Conservation (phyloP, 1,284 basidiomycete genomes). For the Ustilago bromivora region DNA sequence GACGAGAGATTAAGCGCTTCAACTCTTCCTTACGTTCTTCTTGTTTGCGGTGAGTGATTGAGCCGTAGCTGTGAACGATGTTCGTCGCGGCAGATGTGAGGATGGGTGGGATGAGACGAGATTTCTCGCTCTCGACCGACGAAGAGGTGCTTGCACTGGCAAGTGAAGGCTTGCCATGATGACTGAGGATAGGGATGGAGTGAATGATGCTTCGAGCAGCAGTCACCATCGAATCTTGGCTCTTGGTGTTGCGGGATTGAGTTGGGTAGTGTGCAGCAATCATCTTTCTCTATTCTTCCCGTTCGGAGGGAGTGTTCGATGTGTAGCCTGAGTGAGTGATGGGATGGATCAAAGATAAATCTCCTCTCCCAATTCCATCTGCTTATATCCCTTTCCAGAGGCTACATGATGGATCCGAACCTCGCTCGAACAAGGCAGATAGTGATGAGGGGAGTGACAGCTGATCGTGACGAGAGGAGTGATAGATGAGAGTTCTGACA, state of each 20-base stretch:
- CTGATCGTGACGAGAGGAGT: conserved; percentile 15
- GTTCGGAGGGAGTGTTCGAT: conserved; percentile 3
- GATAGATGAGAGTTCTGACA: conserved; percentile 7
- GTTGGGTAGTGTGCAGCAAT: conserved; percentile 19
- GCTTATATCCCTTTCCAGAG: conserved; percentile 11
- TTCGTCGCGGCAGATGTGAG: not conserved
- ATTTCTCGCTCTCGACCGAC: conserved; percentile 6
- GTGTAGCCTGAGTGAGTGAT: not conserved
- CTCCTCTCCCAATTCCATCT: not conserved
- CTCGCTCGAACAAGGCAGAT: not conserved
- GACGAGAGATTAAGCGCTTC: conserved; percentile 28
- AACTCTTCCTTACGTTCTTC: conserved; percentile 7
- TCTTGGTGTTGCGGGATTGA: not conserved
- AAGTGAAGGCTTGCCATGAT: conserved; percentile 6
- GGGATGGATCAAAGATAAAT: not conserved
- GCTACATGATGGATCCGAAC: not conserved
- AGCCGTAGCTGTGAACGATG: conserved; percentile 11
- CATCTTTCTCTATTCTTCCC: not conserved
- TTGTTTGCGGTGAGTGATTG: conserved; percentile 5
- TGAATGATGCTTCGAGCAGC: conserved; percentile 16
- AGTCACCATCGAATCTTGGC: conserved; percentile 14
- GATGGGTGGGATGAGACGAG: conserved; percentile 1
- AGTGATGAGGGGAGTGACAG: not conserved
- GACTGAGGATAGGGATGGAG: not conserved
- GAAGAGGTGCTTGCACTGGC: conserved; percentile 8